Evolutionary conservation across 495 filamentous ascomycete genomes (phyloP), one percentile per base, ranked within the genome.

Genomic region (Usnea hakonensis): DNA sequence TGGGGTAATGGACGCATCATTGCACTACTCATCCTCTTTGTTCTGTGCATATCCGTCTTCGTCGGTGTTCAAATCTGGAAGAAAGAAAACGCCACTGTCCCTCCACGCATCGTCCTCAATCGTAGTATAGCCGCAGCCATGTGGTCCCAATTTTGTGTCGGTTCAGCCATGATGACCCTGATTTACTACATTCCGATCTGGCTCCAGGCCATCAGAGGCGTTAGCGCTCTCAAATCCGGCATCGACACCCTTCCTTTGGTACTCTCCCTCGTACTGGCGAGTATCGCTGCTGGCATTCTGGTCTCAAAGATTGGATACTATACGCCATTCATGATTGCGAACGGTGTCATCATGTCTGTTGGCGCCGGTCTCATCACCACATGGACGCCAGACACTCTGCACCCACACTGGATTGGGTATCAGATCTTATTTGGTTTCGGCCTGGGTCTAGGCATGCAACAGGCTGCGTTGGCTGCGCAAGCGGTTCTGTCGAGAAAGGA

Each of bases 401-500:
- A 76, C 28, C 61, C 74, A 6, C 74, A 78, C 36, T 91, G 87
- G 87, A 84, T 87, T 55, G 86, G 85, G 19, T 90, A 84, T 67
- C 82, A 89, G 68, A 77, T 89, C 58, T 62, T 91, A n/a, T 81
- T 78, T 57, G 90, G 90, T 38, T 78, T 87, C 14, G 90, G 88
- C 9, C 68, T 90, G 8, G 90, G 89, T 0, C 73, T 83, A 11
- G 87, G 88, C n/a, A 82, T 90, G 80, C 89, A 91, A 69, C 82
- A 85, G 52, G 73, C 82, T 1, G 77, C 76, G 28, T 77, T 90
- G 43, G 85, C 85, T 9, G 83, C 83, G 9, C 88, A 90, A 65
- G 81, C 84, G 1, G 76, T 81, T 3, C 78, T 90, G 8, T 69
- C 77, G 0, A 71, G 70, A 30, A 72, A 75, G 14, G 84, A 90